Percentiles rank a stretch among this genome's conserved stretches.
Evolutionary conservation across 257 asterid genomes (phyloP).

Genomic region (Solanum commersonii): DNA sequence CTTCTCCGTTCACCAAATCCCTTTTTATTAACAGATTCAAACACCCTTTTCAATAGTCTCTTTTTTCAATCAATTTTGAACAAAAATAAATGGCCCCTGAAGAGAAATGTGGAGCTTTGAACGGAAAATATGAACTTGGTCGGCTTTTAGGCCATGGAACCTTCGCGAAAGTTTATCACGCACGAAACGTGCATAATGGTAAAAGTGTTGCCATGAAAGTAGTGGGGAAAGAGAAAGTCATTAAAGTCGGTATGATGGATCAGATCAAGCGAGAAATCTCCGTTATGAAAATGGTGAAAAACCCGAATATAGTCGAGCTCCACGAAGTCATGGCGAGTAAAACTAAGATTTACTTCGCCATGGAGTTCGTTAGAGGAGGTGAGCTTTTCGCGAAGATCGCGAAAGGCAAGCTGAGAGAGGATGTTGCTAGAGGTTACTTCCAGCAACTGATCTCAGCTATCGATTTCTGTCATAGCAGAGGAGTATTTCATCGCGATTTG

Average conservation of each 20-base stretch:
- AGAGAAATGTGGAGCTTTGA: constrained; percentile 44
- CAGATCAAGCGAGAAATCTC: constrained; percentile 53
- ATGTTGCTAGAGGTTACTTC: constrained; percentile 38
- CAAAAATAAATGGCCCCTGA: constrained; percentile 24
- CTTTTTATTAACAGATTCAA: neutral
- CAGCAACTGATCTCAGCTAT: constrained; percentile 44
- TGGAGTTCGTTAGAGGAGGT: constrained; percentile 48
- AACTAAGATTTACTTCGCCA: constrained; percentile 39
- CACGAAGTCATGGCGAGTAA: constrained; percentile 58
- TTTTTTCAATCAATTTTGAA: neutral
- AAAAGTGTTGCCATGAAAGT: constrained; percentile 46
- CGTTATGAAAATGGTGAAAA: constrained; percentile 46
- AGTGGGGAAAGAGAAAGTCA: constrained; percentile 44
- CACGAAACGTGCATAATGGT: constrained; percentile 35
- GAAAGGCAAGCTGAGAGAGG: constrained; percentile 37
- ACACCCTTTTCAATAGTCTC: neutral
- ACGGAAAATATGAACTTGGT: constrained; percentile 51
- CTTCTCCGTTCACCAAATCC: neutral
- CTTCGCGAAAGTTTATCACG: constrained; percentile 45
- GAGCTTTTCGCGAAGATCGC: constrained; percentile 37
- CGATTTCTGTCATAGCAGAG: constrained; percentile 49
- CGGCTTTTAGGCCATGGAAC: constrained; percentile 51
- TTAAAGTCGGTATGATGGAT: constrained; percentile 50
- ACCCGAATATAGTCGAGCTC: constrained; percentile 43
- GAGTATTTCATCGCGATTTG: constrained; percentile 45